Conservation (phyloP, 176 grass and related monocot genomes). For the Musa schizocarpa region DNA sequence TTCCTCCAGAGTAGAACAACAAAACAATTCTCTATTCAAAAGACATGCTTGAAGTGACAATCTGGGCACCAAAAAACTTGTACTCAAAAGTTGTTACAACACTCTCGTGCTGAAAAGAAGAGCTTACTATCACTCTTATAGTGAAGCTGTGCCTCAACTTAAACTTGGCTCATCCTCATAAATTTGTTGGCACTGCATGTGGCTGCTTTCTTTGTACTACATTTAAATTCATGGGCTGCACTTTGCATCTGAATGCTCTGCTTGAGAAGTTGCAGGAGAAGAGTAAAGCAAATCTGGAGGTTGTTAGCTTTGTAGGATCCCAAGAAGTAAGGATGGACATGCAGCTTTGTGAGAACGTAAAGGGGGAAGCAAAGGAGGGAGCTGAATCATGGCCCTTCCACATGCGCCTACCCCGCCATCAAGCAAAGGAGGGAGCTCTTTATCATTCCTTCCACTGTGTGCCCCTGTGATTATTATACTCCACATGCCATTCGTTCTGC, state of each 20-base stretch:
- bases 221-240: background rate
- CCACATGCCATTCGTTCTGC: slow-evolving; percentile 3
- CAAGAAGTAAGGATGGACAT: background rate
- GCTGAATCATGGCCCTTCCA: slow-evolving; percentile 10
- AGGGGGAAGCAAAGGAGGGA: slow-evolving; percentile 4
- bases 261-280: too few species aligned
- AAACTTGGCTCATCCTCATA: too few species aligned
- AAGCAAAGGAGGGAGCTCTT: background rate
- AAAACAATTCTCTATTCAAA: too few species aligned
- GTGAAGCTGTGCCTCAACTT: too few species aligned
- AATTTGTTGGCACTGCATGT: background rate
- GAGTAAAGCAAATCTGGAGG: background rate
- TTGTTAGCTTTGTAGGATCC: slow-evolving; percentile 9
- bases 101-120: background rate
- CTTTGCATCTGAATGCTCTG: too few species aligned
- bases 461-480: background rate
- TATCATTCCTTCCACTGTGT: background rate
- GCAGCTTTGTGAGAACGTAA: background rate
- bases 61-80: too few species aligned
- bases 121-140: background rate
- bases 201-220: background rate
- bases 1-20: too few species aligned
- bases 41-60: too few species aligned
- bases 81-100: background rate
- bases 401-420: background rate